Evolutionary conservation across 2,329 filamentous ascomycete genomes (phyloP), one percentile per base, ranked within the genome.

Genomic region (Macrophomina pseudophaseolina): DNA sequence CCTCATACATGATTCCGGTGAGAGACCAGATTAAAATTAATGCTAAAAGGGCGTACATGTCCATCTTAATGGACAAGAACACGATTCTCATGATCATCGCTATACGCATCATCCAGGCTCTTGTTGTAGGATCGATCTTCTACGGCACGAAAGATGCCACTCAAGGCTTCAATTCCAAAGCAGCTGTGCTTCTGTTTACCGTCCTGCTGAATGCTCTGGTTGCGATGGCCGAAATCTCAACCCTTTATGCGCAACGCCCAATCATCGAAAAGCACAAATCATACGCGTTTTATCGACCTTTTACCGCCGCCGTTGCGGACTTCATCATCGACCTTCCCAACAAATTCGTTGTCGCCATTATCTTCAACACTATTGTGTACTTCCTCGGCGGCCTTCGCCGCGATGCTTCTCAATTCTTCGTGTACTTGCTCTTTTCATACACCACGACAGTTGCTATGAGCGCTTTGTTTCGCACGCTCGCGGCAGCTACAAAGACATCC

Each of bases 261-360:
- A 95, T 97, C 71, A 92, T 97, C 68, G 93, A 97, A 73, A 97
- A 97, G 75, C 94, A 97, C 72, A 81, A 85, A 64, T 88, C 90
- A 56, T 97, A 97, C 75, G 92, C 93, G 14, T 86, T 97, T 44
- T 97, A 97, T 72, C 93, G 96, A 74, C 93, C 94, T 0, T 91
- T 90, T 8, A 90, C 92, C 5, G 93, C 97, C 82, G 92, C 92
- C 14, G 84, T 92, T 68, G 88, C 91, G 0, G 94, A 91, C 2
- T 94, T 97, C 86, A 79, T 97, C 16, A 89, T 87, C 70, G 94
- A 97, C 71, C 80, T 96, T 77, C 93, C 93, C 0, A 91, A 92
- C 77, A 97, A 94, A 76, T 79, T 96, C 4, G 46, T 80, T 4
- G 92, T 92, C 70, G 81, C 87, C 1, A 82, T 93, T 67, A 78